Evolutionary conservation across 805 yeast species (phyloP), one percentile per base, ranked within the genome.

Genomic region (Candida sphagnicola): DNA sequence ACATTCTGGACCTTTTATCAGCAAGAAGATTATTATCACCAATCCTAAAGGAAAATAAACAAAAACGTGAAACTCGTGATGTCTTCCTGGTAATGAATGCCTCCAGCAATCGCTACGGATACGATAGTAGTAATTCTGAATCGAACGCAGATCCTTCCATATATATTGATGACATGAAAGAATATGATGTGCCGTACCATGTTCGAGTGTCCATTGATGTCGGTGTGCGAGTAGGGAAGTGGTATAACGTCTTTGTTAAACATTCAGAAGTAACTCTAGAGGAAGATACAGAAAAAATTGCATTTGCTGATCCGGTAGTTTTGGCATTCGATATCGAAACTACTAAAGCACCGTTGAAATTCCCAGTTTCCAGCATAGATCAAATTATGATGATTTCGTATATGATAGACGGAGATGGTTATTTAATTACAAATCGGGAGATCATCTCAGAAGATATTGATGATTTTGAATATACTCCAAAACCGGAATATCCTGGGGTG

Each of bases 371-470:
- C 4, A 71, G 83, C 8, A 73, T 85, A 4, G 99, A 93, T 63
- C 95, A 87, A 60, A 77, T 93, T 29, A 93, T 93, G 97, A 95
- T 95, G 99, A 93, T 93, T 36, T 95, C 99, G 2, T 93, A 93
- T 58, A 95, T 95, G 99, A 90, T 93, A 44, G 99, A 93, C 57
- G 99, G 98, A 8, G 95, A 87, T 50, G 99, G 99, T 28, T 93
- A 68, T 56, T 67, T 93, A 28, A 95, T 93, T 43, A 93, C 98
- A 8, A 93, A 93, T 57, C 70, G 99, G 51, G 96, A 90, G 49
- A 88, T 93, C 50, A 90, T 93, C 28, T 81, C 95, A 5, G 86
- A 88, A 57, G 98, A 95, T 59, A 93, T 93, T 41, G 95, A 85
- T 36, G 98, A 93, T 62, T 93, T 93, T 51, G 99, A 93, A 60